Evolutionary conservation across 2,329 filamentous ascomycete genomes (phyloP).

Genomic region (Colletotrichum viniferum): DNA sequence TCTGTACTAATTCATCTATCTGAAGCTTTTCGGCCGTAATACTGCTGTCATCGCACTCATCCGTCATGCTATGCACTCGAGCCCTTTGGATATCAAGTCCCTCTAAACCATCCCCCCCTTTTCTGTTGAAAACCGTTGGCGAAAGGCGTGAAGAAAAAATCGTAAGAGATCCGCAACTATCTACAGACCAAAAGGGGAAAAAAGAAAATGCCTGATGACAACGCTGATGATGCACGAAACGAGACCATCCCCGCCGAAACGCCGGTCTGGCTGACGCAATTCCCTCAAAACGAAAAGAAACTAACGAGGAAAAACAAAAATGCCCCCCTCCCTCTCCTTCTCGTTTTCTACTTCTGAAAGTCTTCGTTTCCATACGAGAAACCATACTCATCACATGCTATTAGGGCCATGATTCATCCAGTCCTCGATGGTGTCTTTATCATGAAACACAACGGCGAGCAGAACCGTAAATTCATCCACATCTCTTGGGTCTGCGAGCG

Average conservation of each 20-base stretch:
- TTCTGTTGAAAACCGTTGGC: not conserved
- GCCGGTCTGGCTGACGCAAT: not conserved
- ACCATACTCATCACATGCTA: not conserved
- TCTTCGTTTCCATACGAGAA: not conserved
- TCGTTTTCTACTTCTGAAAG: not conserved
- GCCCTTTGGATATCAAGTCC: not conserved
- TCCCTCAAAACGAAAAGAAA: not conserved
- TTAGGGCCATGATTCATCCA: constrained; percentile 16
- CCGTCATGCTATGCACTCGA: not conserved
- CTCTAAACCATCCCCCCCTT: not conserved
- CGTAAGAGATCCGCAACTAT: not conserved
- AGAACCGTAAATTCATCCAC: constrained; percentile 22
- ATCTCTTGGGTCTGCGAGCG: constrained; percentile 18
- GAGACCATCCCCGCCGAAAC: not conserved
- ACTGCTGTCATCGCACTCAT: not conserved
- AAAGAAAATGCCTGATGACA: not conserved
- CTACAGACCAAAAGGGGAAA: not conserved
- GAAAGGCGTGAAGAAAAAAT: not conserved
- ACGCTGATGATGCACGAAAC: not conserved
- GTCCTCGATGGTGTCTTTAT: constrained; percentile 21
- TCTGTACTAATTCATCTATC: not conserved
- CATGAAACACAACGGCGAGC: constrained; percentile 17
- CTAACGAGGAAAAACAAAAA: not conserved
- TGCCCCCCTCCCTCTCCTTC: not conserved
- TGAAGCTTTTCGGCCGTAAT: not conserved